phyloP scores from a whole-genome alignment of 2,329 filamentous ascomycete species.

The Aspergillus brasiliensis region DNA sequence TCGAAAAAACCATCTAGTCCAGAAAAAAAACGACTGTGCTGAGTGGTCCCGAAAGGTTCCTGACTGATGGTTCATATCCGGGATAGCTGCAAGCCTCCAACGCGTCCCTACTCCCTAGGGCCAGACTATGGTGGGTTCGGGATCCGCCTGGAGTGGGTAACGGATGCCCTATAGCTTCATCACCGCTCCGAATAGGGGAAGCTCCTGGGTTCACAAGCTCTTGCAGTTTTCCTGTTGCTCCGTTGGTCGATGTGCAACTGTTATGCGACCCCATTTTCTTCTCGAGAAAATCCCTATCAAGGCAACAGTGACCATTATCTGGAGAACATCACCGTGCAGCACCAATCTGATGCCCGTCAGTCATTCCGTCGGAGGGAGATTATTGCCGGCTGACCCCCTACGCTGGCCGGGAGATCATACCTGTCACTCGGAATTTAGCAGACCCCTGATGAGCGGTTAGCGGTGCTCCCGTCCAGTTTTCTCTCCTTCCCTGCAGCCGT shows the following conservation, averaged over 20 bases:
- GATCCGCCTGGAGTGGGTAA: slow-evolving; percentile 25
- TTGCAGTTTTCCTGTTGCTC: slow-evolving; percentile 7
- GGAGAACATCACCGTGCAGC: neutral
- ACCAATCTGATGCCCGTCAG: neutral
- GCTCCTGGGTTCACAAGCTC: slow-evolving; percentile 20
- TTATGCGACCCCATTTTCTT: slow-evolving; percentile 1
- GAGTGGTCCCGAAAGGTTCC: slow-evolving; percentile 12
- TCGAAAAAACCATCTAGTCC: neutral
- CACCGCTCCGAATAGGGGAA: slow-evolving; percentile 18
- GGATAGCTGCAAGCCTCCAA: slow-evolving; percentile 9
- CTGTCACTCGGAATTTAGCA: slow-evolving; percentile 16
- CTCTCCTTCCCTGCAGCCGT: slow-evolving; percentile 10
- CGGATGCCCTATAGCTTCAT: slow-evolving; percentile 20
- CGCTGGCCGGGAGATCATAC: slow-evolving; percentile 8
- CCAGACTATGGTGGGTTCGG: slow-evolving; percentile 17
- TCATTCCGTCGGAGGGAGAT: neutral
- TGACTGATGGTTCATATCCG: slow-evolving; percentile 16
- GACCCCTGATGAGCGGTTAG: slow-evolving; percentile 14
- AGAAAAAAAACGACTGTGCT: neutral
- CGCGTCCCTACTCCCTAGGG: slow-evolving; percentile 11
- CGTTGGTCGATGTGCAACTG: neutral
- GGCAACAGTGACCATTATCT: neutral
- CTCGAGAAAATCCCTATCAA: neutral
- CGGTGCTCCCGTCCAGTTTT: slow-evolving; percentile 3
- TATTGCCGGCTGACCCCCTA: neutral